phyloP scores from a whole-genome alignment of 192 early-diverging fungal genomes.

The Backusella morwellensis region DNA sequence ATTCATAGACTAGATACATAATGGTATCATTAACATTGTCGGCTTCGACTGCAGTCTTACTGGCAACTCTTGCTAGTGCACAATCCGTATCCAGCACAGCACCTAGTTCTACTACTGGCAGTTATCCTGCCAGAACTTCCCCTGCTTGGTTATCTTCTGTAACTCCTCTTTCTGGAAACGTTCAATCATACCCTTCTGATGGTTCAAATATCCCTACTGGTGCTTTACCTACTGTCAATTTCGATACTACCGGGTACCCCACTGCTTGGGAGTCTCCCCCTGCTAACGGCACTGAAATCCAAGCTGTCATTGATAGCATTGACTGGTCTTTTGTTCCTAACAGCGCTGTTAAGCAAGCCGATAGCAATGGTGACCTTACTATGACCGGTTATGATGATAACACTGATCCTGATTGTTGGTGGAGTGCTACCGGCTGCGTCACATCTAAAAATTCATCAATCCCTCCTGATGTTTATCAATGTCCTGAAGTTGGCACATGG shows the following conservation, averaged over 20 bases:
- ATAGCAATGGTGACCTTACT: slow-evolving; percentile 30
- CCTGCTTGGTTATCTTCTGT: slow-evolving; percentile 32
- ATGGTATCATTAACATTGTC: slow-evolving; percentile 1
- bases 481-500: slow-evolving; percentile 29
- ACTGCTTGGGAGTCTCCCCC: slow-evolving; percentile 33
- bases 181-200: slow-evolving; percentile 14
- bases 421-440: slow-evolving; percentile 28
- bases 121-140: slow-evolving; percentile 7
- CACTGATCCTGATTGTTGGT: slow-evolving; percentile 37
- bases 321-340: slow-evolving; percentile 38
- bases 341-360: slow-evolving; percentile 18
- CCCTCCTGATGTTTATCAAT: slow-evolving; percentile 35
- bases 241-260: slow-evolving; percentile 31
- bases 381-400: slow-evolving; percentile 29
- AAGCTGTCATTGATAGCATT: slow-evolving; percentile 27
- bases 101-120: background rate
- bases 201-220: slow-evolving; percentile 23
- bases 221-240: slow-evolving; percentile 3
- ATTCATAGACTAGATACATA: background rate
- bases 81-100: background rate
- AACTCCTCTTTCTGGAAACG: slow-evolving; percentile 20
- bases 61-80: background rate
- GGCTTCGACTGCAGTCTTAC: background rate
- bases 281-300: slow-evolving; percentile 33
- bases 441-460: slow-evolving; percentile 26